Base-by-base conservation (phyloP, 2,329 filamentous ascomycete species). In the Sclerotinia nivalis region DNA sequence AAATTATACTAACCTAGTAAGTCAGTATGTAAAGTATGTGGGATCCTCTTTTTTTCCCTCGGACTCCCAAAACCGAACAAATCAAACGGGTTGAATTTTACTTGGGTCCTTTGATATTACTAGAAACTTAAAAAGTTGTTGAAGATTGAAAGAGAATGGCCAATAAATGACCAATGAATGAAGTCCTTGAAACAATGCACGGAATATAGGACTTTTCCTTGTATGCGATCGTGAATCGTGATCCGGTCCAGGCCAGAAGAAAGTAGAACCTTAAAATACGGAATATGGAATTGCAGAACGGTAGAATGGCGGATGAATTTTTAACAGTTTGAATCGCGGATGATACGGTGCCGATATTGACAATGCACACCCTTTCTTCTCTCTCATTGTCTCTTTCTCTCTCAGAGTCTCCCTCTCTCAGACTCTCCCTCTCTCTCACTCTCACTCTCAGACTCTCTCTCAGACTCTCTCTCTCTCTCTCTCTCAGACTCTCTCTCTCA, bases 31-130 rank as follows among this genome's bases (percentile, higher is more conserved):
- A 43, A 58, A 56, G 34, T 47, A 61, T 49, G 22, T 50, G 60
- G 28, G 43, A 34, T 49, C 22, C 20, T 50, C 15, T 49, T n/a
- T 22, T 45, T 37, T 62, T 12, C 37, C 25, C 43, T 62, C 59
- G 59, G 59, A 37, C 28, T 5, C 43, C 5, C 7, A 20, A 43
- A 62, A 45, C 59, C 59, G 59, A 49, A n/a, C 59, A 15, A 62
- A 62, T 62, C 59, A 62, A 10, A 34, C 9, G 59, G 20, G 2
- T 2, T 0, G 2, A 15, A 34, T 34, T 20, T 62, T n/a, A 49
- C 59, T 37, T 49, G 59, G 59, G 12, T 49, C 59, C 43, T 56
- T 59, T 43, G 37, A 59, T 28, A 28, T 28, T 13, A 40, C 56
- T 37, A 25, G 34, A 34, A 15, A 50, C 22, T 12, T n/a, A 50